phyloP scores from a whole-genome alignment of 2,329 filamentous ascomycete genomes.

The Tolypocladium inflatum region DNA sequence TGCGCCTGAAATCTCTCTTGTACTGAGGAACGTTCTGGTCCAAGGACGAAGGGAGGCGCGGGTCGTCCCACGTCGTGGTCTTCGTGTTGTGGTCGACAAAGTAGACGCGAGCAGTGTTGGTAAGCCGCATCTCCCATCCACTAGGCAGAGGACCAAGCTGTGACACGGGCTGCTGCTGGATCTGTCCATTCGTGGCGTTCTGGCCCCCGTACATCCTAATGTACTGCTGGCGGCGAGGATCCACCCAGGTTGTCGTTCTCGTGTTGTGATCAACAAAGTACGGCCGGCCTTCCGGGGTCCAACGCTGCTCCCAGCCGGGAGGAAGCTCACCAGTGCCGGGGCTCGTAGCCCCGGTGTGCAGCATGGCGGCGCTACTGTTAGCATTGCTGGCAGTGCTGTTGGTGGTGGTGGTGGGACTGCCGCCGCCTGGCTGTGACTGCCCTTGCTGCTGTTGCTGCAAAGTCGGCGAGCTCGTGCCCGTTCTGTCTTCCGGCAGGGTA shows the following conservation, averaged over 20 bases:
- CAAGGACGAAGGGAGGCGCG: constrained; percentile 84
- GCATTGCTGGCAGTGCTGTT: constrained; percentile 23
- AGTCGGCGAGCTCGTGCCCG: constrained; percentile 84
- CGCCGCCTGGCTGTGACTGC: constrained; percentile 29
- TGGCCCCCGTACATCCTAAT: constrained; percentile 94
- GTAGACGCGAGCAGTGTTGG: constrained; percentile 94
- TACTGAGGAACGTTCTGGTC: constrained; percentile 99
- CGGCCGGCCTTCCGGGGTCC: constrained; percentile 85
- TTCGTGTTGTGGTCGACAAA: constrained; percentile 99
- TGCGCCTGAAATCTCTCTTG: constrained; percentile 96
- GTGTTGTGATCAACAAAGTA: constrained; percentile 99
- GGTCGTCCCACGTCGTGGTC: constrained; percentile 98
- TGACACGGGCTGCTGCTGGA: constrained; percentile 95
- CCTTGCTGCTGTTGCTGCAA: constrained; percentile 47
- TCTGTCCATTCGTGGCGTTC: constrained; percentile 73
- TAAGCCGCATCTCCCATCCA: constrained; percentile 99
- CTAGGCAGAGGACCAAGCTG: constrained; percentile 91
- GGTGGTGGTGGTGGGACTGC: constrained; percentile 9
- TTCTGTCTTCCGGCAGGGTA: constrained; percentile 90
- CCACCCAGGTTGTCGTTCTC: constrained; percentile 95
- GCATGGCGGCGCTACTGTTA: constrained; percentile 61
- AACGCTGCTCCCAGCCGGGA: constrained; percentile 91
- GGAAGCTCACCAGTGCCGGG: constrained; percentile 92
- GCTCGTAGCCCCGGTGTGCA: constrained; percentile 87
- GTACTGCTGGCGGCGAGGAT: constrained; percentile 93